Conservation (phyloP, 1,284 basidiomycete species). For the Rhodotorula sp. region DNA sequence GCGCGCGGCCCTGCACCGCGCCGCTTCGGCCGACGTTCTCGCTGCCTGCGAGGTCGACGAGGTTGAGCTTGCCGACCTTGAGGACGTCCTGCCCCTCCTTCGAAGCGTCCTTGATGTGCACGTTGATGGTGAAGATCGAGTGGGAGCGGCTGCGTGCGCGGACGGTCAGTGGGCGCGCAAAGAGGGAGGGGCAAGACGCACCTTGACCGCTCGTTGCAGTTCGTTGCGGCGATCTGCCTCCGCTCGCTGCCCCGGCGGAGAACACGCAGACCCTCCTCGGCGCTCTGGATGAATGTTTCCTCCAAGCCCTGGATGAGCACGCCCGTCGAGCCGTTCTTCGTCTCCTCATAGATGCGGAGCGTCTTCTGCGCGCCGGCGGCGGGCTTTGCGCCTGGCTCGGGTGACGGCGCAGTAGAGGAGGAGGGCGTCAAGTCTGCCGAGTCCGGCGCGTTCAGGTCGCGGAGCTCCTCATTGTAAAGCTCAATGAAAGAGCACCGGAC, state of each 20-base stretch:
- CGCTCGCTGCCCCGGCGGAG: conserved; percentile 86
- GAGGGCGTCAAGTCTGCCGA: conserved; percentile 48
- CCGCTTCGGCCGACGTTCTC: conserved; percentile 97
- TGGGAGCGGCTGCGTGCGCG: conserved; percentile 73
- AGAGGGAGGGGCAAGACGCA: conserved; percentile 50
- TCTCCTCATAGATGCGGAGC: conserved; percentile 91
- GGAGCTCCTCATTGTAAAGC: conserved; percentile 99
- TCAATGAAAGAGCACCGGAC: conserved; percentile 95
- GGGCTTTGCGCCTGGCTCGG: conserved; percentile 55
- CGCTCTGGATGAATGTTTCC: conserved; percentile 80
- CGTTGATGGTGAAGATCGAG: conserved; percentile 95
- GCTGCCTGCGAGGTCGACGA: conserved; percentile 95
- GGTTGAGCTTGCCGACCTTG: conserved; percentile 91
- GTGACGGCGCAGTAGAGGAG: conserved; percentile 51
- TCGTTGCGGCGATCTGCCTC: conserved; percentile 92
- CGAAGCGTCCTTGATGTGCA: conserved; percentile 81
- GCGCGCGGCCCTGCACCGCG: conserved; percentile 89
- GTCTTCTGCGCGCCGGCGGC: conserved; percentile 64
- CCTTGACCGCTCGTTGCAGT: conserved; percentile 93
- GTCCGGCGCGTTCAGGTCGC: conserved; percentile 81
- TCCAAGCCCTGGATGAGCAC: conserved; percentile 94
- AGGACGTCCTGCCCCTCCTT: conserved; percentile 78
- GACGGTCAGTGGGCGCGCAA: background rate
- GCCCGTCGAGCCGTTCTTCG: conserved; percentile 62
- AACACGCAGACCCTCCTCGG: conserved; percentile 79